phyloP scores from a whole-genome alignment of 257 asterid genomes.

The Solanum infundibuliforme region DNA sequence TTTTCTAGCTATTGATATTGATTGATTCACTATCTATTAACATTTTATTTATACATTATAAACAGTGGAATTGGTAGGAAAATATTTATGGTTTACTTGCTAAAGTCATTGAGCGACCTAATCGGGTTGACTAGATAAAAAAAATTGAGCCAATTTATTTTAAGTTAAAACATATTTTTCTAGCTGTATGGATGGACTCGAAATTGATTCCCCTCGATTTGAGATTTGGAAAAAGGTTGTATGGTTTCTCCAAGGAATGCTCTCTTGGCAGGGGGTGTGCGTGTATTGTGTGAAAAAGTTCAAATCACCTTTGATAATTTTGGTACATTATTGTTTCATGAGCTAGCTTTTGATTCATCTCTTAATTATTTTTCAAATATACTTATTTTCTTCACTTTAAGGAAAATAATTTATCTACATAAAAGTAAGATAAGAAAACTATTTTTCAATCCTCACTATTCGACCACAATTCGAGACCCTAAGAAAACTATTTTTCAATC shows the following conservation, averaged over 20 bases:
- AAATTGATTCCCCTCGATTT: neutral
- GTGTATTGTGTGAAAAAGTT: no score
- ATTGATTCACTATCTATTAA: neutral
- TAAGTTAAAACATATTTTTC: neutral
- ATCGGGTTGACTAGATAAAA: neutral
- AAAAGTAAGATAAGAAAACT: neutral
- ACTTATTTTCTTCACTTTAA: neutral
- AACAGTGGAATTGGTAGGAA: neutral
- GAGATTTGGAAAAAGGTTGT: neutral
- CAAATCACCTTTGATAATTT: no score
- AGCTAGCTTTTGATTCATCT: no score
- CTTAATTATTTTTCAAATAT: no score
- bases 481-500: no score
- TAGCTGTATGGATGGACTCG: neutral
- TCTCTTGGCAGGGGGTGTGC: no score
- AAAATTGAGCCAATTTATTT: neutral
- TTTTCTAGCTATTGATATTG: neutral
- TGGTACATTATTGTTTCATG: no score
- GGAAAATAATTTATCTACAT: neutral
- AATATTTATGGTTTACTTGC: no score
- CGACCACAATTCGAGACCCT: neutral
- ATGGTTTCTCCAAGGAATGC: neutral
- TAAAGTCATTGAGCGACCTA: neutral
- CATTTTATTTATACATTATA: neutral
- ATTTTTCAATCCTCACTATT: no score